phyloP scores from a whole-genome alignment of 768 basidiomycete genomes.

The Psilocybe cubensis region DNA sequence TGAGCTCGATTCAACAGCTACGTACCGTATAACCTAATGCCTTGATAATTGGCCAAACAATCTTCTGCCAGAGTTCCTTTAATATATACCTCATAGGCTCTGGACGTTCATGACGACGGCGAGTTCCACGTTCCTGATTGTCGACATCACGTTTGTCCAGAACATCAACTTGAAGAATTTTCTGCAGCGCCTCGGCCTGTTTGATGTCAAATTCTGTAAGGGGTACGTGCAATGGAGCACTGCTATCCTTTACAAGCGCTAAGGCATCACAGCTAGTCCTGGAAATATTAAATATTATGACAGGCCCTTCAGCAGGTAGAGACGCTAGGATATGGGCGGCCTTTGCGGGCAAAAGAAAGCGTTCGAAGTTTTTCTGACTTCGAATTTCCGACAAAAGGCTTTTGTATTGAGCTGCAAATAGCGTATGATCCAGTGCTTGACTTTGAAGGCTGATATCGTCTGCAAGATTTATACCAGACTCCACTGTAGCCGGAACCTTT shows the following conservation, averaged over 20 bases:
- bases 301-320: conserved; percentile 15
- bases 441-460: conserved; percentile 1
- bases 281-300: conserved; percentile 23
- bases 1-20: not conserved
- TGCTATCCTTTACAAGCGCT: no score
- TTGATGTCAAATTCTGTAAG: not conserved
- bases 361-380: no score
- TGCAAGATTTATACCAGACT: no score
- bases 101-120: not conserved
- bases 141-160: not conserved
- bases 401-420: conserved; percentile 4
- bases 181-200: no score
- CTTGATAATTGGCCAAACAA: conserved; percentile 25
- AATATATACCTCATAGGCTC: conserved; percentile 21
- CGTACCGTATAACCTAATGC: conserved; percentile 14
- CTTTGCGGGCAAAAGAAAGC: conserved; percentile 13
- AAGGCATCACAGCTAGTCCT: not conserved
- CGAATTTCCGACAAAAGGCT: conserved; percentile 16
- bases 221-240: no score
- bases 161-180: conserved; percentile 4
- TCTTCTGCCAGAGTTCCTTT: conserved; percentile 20
- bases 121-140: not conserved
- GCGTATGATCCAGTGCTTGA: not conserved
- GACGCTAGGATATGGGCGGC: conserved; percentile 7
- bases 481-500: not conserved